These are phyloP conservation scores for Globisporangium okanoganense DNA, from an alignment of 352 stramenopile genomes.

Conservation along the genomic window DNA sequence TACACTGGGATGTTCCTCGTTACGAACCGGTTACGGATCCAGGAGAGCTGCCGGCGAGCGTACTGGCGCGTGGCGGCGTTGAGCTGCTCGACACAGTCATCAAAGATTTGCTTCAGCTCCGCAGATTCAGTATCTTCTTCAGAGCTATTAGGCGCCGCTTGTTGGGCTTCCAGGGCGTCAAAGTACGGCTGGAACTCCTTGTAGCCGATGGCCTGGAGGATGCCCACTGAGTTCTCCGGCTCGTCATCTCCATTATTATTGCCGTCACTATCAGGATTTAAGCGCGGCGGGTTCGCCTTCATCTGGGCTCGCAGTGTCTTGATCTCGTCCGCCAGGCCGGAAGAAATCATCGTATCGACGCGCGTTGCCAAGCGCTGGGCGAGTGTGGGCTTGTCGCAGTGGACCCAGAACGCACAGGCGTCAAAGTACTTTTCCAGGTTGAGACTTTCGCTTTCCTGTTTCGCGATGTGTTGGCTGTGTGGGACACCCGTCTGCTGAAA, in stretches of 20 bases:
- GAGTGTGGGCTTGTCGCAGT: conserved; percentile 65
- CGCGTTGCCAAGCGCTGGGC: conserved; percentile 58
- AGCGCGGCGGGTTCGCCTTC: conserved; percentile 39
- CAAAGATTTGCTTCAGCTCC: conserved; percentile 38
- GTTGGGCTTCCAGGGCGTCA: conserved; percentile 40
- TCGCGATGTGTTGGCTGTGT: conserved; percentile 67
- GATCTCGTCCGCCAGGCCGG: conserved; percentile 81
- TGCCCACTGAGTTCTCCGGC: conserved; percentile 54
- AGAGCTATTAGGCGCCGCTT: conserved; percentile 1
- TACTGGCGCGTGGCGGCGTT: conserved; percentile 85
- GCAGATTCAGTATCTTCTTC: conserved; percentile 5
- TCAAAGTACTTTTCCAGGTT: conserved; percentile 70
- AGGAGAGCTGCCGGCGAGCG: conserved; percentile 80
- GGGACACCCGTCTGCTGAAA: conserved; percentile 74
- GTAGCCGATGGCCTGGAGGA: conserved; percentile 88
- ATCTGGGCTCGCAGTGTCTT: conserved; percentile 40
- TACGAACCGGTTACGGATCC: conserved; percentile 87
- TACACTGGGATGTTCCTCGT: conserved; percentile 85
- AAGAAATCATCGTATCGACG: conserved; percentile 78
- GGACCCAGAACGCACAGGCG: conserved; percentile 81
- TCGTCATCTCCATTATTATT: conserved; percentile 18
- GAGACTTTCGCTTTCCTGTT: conserved; percentile 42
- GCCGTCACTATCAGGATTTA: conserved; percentile 14
- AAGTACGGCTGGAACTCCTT: conserved; percentile 90
- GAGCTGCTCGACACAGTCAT: conserved; percentile 68